Base-by-base conservation (phyloP, 208 protist species). In the Leishmania lainsoni region DNA sequence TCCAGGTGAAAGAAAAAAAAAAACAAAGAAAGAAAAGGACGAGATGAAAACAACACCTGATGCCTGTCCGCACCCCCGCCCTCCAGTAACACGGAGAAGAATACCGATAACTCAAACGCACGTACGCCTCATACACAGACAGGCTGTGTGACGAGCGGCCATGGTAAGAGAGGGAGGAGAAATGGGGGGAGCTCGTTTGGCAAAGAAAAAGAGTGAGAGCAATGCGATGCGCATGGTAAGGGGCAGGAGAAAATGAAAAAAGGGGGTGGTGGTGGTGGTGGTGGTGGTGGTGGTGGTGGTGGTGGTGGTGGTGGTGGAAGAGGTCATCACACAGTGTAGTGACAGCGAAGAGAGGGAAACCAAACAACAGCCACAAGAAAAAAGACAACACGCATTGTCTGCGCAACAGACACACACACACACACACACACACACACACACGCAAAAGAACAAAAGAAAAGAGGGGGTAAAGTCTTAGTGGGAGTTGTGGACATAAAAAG, bases 161-260 rank as follows among this genome's bases (percentile, higher is more conserved):
- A 79, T 72, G 29, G 29, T 20, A 66, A 66, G 70, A 59, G 73
- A 73, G 32, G 71, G 54, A 80, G 32, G n/a, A 63, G 63, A 56
- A 73, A 35, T 17, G 20, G 59, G 59, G 59, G 9, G 3, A 39
- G 59, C 29, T 14, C 12, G 17, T 63, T 32, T 16, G 69, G 2
- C 69, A 51, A 22, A 51, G 39, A 22, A 39, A 10, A 39, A 4
- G 16, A 4, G 16, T 9, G 59, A n/a, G 59, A 17, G 29, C 61
- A 29, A 26, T 42, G 29, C 9, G 61, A 14, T 39, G 61, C 61
- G 4, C 61, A 42, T 68, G 61, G 29, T 3, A 29, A 68, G 3
- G 14, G 61, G 17, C 29, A 68, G 58, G 45, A 49, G 6, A 74
- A 49, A 29, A 22, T 45, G 4, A 45, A 45, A 45, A 45, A 45